Conservation (phyloP, 129 eudicot species). For the Arctium minus region DNA sequence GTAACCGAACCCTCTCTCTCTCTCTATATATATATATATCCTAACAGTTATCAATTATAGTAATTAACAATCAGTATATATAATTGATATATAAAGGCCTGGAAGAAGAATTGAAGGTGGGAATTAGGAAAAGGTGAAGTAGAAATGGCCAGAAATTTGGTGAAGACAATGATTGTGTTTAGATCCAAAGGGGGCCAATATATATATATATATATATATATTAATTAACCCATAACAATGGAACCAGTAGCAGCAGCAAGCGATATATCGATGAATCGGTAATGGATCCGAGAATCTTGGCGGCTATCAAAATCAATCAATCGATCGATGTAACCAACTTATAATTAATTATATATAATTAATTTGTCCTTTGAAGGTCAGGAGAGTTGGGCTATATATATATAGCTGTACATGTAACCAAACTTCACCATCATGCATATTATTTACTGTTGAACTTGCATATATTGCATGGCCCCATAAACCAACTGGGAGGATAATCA, state of each 20-base stretch:
- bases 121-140: constrained; percentile 1
- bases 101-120: neutral
- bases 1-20: too few relatives aligned
- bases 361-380: constrained; percentile 26
- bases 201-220: too few relatives aligned
- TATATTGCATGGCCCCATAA: constrained; percentile 32
- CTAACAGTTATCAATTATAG: too few relatives aligned
- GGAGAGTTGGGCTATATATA: constrained; percentile 17
- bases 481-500: neutral
- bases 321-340: neutral
- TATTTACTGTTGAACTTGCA: constrained; percentile 26
- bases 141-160: neutral
- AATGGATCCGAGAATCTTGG: constrained; percentile 43
- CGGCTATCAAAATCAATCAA: constrained; percentile 6
- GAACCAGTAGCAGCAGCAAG: constrained; percentile 18
- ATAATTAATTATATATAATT: neutral
- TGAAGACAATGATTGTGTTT: constrained; percentile 28
- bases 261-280: constrained; percentile 4
- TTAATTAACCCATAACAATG: constrained; percentile 17
- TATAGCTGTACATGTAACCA: constrained; percentile 25
- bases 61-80: too few relatives aligned
- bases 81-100: too few relatives aligned
- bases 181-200: constrained; percentile 5
- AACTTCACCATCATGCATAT: constrained; percentile 15
- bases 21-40: too few relatives aligned